These are phyloP conservation scores for Silybum marianum DNA, from an alignment of 129 eudicot species.

Conservation along the genomic window DNA sequence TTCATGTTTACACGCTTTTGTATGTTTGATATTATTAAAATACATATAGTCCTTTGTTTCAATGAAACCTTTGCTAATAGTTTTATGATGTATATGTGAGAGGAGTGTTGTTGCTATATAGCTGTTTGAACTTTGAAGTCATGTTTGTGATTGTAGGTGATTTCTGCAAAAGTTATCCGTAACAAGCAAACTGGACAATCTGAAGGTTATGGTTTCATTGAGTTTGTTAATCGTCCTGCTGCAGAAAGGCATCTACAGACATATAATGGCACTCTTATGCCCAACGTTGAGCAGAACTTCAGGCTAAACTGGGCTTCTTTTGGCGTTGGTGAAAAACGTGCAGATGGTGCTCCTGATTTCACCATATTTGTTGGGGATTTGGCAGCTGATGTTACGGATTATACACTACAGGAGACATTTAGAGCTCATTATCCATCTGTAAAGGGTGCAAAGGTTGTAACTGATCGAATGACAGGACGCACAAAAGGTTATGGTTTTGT, in stretches of 20 bases:
- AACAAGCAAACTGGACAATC: constrained; percentile 71
- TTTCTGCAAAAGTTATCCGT: constrained; percentile 67
- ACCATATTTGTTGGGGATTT: constrained; percentile 93
- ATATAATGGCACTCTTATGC: constrained; percentile 61
- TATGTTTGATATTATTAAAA: neutral
- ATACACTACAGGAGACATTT: constrained; percentile 87
- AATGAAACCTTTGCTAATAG: constrained; percentile 8
- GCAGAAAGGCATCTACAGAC: constrained; percentile 70
- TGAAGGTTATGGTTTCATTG: constrained; percentile 77
- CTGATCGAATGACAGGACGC: constrained; percentile 79
- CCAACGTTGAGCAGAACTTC: constrained; percentile 58
- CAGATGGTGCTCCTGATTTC: constrained; percentile 60
- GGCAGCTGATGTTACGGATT: constrained; percentile 90
- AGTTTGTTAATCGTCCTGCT: constrained; percentile 59
- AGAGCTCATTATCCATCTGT: constrained; percentile 80
- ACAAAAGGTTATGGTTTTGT: constrained; percentile 98
- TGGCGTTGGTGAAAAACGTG: constrained; percentile 71
- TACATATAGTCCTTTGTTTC: neutral
- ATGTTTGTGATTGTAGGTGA: constrained; percentile 43
- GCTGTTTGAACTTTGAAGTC: neutral
- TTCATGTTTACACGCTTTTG: constrained; percentile 11
- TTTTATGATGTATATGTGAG: neutral
- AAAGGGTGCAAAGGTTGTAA: constrained; percentile 90
- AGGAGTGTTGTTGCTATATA: neutral
- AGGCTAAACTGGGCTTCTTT: constrained; percentile 74